Percentiles rank a stretch among this genome's conserved stretches.
phyloP scores from a whole-genome alignment of 805 yeast genomes.

The Suhomyces kilbournensis region DNA sequence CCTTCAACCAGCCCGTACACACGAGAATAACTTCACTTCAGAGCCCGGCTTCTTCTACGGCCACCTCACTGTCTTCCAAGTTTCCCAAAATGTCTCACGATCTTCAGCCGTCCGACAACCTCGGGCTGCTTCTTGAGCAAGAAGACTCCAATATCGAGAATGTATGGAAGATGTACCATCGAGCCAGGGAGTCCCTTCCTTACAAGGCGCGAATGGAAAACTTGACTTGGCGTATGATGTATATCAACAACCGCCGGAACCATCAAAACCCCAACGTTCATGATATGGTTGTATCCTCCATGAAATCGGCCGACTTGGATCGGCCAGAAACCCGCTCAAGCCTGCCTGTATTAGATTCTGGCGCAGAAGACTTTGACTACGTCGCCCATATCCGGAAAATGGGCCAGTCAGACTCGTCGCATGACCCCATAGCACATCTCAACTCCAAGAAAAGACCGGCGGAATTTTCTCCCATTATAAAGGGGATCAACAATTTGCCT shows the following conservation, averaged over 20 bases:
- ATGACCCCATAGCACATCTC: not conserved
- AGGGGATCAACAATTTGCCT: slow-evolving; percentile 3
- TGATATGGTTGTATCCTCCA: not conserved
- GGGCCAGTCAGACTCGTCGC: slow-evolving; percentile 38
- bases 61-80: slow-evolving; percentile 1
- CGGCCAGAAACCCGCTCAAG: not conserved
- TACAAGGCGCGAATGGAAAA: slow-evolving; percentile 77
- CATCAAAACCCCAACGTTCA: not conserved
- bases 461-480: slow-evolving; percentile 19
- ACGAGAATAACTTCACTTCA: not conserved
- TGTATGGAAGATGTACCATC: slow-evolving; percentile 79
- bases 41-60: slow-evolving; percentile 3
- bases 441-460: slow-evolving; percentile 19
- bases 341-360: slow-evolving; percentile 12
- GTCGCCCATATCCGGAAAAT: slow-evolving; percentile 61
- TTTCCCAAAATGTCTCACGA: not conserved
- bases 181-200: slow-evolving; percentile 72
- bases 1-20: not conserved
- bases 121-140: slow-evolving; percentile 1
- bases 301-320: not conserved
- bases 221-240: slow-evolving; percentile 86
- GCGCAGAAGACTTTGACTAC: slow-evolving; percentile 55
- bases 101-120: not conserved
- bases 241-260: slow-evolving; percentile 28
- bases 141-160: slow-evolving; percentile 19